Evolutionary conservation across 306 rosid species (phyloP), one percentile per base, ranked within the genome.

Genomic region (Citrullus mucosospermus): DNA sequence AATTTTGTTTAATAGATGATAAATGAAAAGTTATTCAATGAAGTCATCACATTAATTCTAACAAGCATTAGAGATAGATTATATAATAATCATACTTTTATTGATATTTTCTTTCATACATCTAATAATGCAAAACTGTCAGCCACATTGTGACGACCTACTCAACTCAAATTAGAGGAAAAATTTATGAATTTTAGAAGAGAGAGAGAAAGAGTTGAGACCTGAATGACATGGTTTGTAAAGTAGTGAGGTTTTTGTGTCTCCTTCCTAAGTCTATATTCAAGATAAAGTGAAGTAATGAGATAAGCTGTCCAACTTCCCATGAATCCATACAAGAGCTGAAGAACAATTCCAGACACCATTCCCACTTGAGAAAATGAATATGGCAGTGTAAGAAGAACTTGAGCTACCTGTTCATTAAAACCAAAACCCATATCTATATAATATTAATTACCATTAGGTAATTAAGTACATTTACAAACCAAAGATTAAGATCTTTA

Each of bases 301-400:
- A 95, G 92, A 86, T 95, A 95, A 67, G 98, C 98, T 0, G 98
- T 95, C 98, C 98, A 95, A 86, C 98, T 88, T 15, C 98, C 98
- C 57, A 95, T 7, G 11, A 95, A 30, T 13, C 97, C 90, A 14
- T 95, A 95, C 77, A 95, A 87, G 78, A 95, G 91, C 84, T 95
- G 98, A 60, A 95, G 91, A 9, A 92, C 85, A 59, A 92, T 86
- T 30, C 98, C 98, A 9, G 98, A 95, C 3, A 92, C 80, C 97
- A 91, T 86, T 48, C 98, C 98, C 76, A 95, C 89, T 71, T 95
- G 98, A 15, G 98, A 92, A 78, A 95, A 95, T 73, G 98, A 95
- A 83, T 95, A 95, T 65, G 98, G 98, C 84, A 95, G 76, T 1
- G 98, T 92, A 28, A 95, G 93, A 84, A 95, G 96, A 70, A 95